phyloP scores from a whole-genome alignment of 1,139 yeast genomes.

The Hansenula sp. region DNA sequence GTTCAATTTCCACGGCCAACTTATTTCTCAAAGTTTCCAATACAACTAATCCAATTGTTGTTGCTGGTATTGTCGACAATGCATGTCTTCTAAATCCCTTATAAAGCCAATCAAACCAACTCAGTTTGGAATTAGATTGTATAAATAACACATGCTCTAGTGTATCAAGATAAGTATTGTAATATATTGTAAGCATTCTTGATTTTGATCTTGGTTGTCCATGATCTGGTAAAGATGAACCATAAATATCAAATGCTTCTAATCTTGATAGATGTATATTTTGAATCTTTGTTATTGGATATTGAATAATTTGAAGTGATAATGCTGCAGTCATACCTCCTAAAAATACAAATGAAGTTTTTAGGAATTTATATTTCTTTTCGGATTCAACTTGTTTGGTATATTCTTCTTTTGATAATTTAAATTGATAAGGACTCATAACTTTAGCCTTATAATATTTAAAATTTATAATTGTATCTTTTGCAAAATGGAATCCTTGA shows the following conservation, averaged over 20 bases:
- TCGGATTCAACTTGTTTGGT: slow-evolving; percentile 10
- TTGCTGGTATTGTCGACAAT: slow-evolving; percentile 76
- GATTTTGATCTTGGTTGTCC: slow-evolving; percentile 16
- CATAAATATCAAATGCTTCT: slow-evolving; percentile 72
- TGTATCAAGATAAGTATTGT: slow-evolving; percentile 72
- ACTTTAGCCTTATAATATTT: slow-evolving; percentile 16
- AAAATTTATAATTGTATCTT: slow-evolving; percentile 15
- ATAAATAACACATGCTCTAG: slow-evolving; percentile 52
- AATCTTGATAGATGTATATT: slow-evolving; percentile 73
- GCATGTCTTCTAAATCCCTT: slow-evolving; percentile 76
- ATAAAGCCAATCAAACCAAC: slow-evolving; percentile 67
- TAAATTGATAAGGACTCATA: slow-evolving; percentile 9
- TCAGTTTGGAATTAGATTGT: slow-evolving; percentile 46
- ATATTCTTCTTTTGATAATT: slow-evolving; percentile 22
- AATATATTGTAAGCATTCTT: slow-evolving; percentile 31
- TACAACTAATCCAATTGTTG: slow-evolving; percentile 78
- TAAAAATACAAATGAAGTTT: slow-evolving; percentile 67
- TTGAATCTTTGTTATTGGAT: slow-evolving; percentile 78
- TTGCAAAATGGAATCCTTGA: slow-evolving; percentile 49
- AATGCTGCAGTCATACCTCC: slow-evolving; percentile 91
- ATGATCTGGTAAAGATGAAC: slow-evolving; percentile 24
- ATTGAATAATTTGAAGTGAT: slow-evolving; percentile 71
- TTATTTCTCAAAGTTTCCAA: slow-evolving; percentile 68
- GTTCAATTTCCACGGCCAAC: slow-evolving; percentile 2
- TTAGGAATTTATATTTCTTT: slow-evolving; percentile 39